Conservation (phyloP, 2,329 filamentous ascomycete species). For the Aureobasidium musti region DNA sequence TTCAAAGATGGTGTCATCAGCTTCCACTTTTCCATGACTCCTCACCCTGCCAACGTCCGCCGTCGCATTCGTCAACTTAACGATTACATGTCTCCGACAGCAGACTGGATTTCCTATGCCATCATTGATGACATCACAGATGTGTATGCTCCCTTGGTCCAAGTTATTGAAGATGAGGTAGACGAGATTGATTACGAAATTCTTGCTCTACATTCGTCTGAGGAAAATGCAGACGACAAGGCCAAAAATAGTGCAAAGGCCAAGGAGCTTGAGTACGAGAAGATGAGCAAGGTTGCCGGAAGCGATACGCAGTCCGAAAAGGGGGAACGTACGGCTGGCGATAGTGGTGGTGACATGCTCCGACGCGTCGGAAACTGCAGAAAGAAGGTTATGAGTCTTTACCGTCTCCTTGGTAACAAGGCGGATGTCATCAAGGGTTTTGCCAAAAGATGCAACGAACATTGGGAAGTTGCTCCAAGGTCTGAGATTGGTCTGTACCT, state of each 20-base stretch:
- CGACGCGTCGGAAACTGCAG: constrained; percentile 88
- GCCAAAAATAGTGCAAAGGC: constrained; percentile 30
- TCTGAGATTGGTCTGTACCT: constrained; percentile 97
- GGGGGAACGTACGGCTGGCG: constrained; percentile 45
- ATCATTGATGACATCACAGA: constrained; percentile 99
- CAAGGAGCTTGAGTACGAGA: constrained; percentile 33
- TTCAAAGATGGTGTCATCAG: constrained; percentile 94
- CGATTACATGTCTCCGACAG: constrained; percentile 88
- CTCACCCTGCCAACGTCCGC: constrained; percentile 93
- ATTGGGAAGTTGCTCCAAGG: constrained; percentile 92
- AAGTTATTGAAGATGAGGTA: constrained; percentile 91
- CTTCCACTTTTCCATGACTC: constrained; percentile 96
- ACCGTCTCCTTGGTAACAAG: constrained; percentile 91
- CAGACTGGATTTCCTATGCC: constrained; percentile 98
- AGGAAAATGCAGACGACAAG: constrained; percentile 34
- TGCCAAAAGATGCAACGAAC: constrained; percentile 95
- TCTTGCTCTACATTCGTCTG: constrained; percentile 69
- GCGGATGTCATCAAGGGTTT: constrained; percentile 99
- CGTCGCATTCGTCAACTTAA: constrained; percentile 88
- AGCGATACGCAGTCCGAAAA: constrained; percentile 34
- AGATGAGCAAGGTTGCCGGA: constrained; percentile 38
- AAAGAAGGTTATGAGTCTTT: constrained; percentile 96
- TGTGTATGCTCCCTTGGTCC: constrained; percentile 88
- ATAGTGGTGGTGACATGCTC: constrained; percentile 75
- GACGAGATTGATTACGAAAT: constrained; percentile 96